Percentiles rank a stretch among this genome's conserved stretches.
Conservation (phyloP, 345 rosid genomes). For the Noccaea bulbosa region DNA sequence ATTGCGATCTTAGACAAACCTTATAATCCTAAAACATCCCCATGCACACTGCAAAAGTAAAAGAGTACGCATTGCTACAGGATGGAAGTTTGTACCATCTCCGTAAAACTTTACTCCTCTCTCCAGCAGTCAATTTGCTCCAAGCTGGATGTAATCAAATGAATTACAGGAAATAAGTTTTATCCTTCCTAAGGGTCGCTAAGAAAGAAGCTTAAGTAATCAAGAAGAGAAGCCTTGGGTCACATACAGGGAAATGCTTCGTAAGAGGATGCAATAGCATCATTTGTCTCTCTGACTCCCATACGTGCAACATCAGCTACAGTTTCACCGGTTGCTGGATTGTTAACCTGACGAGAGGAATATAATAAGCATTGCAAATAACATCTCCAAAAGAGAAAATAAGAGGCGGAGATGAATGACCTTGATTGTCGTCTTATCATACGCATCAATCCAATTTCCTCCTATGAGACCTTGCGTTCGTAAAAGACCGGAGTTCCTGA, state of each 20-base stretch:
- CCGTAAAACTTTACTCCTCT: conserved; percentile 77
- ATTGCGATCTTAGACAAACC: not conserved
- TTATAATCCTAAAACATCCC: conserved; percentile 4
- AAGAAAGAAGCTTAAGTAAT: conserved; percentile 5
- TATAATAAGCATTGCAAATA: not conserved
- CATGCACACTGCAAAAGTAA: conserved; percentile 18
- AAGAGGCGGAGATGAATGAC: conserved; percentile 44
- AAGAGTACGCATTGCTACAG: conserved; percentile 14
- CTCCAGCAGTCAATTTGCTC: conserved; percentile 84
- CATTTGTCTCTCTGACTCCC: conserved; percentile 82
- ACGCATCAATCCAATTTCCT: conserved; percentile 83
- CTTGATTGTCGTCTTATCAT: conserved; percentile 72
- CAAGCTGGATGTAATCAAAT: conserved; percentile 61
- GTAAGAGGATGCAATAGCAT: conserved; percentile 86
- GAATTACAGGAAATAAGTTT: not conserved
- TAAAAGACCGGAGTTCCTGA: conserved; percentile 59
- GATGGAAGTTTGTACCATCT: conserved; percentile 62
- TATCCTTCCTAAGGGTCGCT: not conserved
- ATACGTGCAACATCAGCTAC: conserved; percentile 76
- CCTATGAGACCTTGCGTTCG: conserved; percentile 79
- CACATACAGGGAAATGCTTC: conserved; percentile 71
- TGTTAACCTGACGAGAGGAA: conserved; percentile 62
- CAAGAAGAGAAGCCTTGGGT: conserved; percentile 19
- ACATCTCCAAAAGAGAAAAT: not conserved
- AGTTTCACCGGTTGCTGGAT: conserved; percentile 88